Evolutionary conservation across 768 basidiomycete species (phyloP).

Genomic region (Boletus reticulatus): DNA sequence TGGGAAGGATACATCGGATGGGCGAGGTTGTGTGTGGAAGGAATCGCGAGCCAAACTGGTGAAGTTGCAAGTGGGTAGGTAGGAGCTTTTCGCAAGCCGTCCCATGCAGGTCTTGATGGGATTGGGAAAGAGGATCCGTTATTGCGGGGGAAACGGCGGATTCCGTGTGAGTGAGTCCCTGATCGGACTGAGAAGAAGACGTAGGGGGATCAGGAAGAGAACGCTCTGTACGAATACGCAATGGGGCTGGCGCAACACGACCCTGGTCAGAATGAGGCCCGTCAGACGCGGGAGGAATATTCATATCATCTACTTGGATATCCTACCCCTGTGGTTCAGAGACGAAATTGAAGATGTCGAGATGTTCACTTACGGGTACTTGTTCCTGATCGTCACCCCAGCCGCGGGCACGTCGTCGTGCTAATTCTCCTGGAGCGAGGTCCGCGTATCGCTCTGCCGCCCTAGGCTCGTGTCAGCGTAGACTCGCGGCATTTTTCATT

Average conservation of each 20-base stretch:
- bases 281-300: slow-evolving; percentile 1
- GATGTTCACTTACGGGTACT: slow-evolving; percentile 12
- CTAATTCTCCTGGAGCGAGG: slow-evolving; percentile 54
- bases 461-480: slow-evolving; percentile 36
- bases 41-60: slow-evolving; percentile 83
- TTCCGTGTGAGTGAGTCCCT: slow-evolving; percentile 1
- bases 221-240: slow-evolving; percentile 47
- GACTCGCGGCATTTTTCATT: background rate
- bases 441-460: slow-evolving; percentile 82
- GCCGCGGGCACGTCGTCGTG: slow-evolving; percentile 59
- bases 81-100: slow-evolving; percentile 48
- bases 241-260: slow-evolving; percentile 12
- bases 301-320: slow-evolving; percentile 9
- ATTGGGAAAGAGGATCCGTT: slow-evolving; percentile 26
- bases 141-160: slow-evolving; percentile 13
- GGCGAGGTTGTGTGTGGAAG: slow-evolving; percentile 74
- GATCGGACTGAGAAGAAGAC: slow-evolving; percentile 7
- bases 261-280: slow-evolving; percentile 7
- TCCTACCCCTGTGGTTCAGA: slow-evolving; percentile 14
- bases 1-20: slow-evolving; percentile 73
- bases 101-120: slow-evolving; percentile 35
- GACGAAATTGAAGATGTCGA: background rate
- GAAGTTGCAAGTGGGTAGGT: slow-evolving; percentile 66
- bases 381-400: slow-evolving; percentile 55
- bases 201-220: slow-evolving; percentile 30